These are phyloP conservation scores for Nicotiana benthamiana DNA, from an alignment of 257 asterid species.

Conservation along the genomic window DNA sequence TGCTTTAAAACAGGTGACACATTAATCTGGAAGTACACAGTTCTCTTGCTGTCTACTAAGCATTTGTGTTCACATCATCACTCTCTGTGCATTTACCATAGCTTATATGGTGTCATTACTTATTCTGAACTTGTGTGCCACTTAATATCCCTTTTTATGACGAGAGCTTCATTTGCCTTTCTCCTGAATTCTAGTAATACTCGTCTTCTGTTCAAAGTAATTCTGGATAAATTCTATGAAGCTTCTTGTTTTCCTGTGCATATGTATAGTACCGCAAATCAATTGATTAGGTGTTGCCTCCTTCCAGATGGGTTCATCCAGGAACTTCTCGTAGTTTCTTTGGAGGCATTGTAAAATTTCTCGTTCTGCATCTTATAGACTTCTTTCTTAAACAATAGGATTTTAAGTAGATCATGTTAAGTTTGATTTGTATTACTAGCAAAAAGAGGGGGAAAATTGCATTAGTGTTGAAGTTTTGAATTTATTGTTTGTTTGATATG, in stretches of 20 bases:
- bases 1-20: background rate
- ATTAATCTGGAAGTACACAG: background rate
- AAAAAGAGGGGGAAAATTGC: background rate
- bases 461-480: background rate
- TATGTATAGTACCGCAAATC: too few relatives aligned
- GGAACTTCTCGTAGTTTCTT: background rate
- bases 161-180: too few relatives aligned
- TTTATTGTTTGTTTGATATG: background rate
- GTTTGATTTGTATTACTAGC: background rate
- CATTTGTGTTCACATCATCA: background rate
- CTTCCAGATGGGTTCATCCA: background rate
- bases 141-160: background rate
- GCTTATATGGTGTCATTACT: background rate
- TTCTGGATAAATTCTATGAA: background rate
- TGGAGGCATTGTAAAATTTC: too few relatives aligned
- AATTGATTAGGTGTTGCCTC: background rate
- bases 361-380: too few relatives aligned
- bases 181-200: background rate
- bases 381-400: too few relatives aligned
- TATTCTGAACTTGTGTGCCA: too few relatives aligned
- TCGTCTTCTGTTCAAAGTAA: background rate
- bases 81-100: background rate
- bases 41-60: background rate
- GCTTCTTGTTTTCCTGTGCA: too few relatives aligned
- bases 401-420: too few relatives aligned